Percentiles rank a stretch among this genome's conserved stretches.
Conservation (phyloP, 305 asterid species). For the Striga hermonthica region DNA sequence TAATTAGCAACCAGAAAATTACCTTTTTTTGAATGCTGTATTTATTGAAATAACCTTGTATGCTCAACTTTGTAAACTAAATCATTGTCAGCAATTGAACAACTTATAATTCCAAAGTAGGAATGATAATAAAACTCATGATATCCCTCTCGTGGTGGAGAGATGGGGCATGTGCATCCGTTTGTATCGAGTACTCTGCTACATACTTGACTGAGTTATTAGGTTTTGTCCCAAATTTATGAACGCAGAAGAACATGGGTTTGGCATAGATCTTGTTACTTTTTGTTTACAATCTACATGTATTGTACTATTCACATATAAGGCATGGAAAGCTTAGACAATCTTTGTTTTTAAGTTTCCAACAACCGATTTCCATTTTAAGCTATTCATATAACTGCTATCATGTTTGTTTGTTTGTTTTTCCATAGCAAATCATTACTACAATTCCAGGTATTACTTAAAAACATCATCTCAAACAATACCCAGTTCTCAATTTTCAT, state of each 20-base stretch:
- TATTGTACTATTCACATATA: no score
- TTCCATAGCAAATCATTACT: no score
- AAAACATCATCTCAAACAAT: no score
- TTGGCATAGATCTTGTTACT: constrained; percentile 6
- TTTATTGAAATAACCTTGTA: constrained; percentile 20
- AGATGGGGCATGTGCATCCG: no score
- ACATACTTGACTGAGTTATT: constrained; percentile 15
- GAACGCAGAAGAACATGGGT: background rate
- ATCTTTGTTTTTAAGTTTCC: no score
- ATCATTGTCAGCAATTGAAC: background rate
- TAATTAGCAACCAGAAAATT: constrained; percentile 19
- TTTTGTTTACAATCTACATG: background rate
- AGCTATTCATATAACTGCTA: no score
- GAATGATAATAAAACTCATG: background rate
- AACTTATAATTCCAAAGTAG: constrained; percentile 2
- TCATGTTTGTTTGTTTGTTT: no score
- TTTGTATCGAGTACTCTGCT: constrained; percentile 8
- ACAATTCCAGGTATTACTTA: no score
- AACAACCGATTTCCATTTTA: no score
- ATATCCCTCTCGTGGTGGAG: no score
- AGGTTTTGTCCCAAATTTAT: constrained; percentile 9
- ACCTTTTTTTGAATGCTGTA: constrained; percentile 12
- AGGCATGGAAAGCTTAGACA: no score
- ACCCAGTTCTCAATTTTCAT: no score
- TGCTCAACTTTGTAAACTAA: constrained; percentile 21